A percentile compares a stretch with the other conserved stretches of the same genome.
phyloP scores from a whole-genome alignment of 352 stramenopile species.

The Pythium rishiriense region DNA sequence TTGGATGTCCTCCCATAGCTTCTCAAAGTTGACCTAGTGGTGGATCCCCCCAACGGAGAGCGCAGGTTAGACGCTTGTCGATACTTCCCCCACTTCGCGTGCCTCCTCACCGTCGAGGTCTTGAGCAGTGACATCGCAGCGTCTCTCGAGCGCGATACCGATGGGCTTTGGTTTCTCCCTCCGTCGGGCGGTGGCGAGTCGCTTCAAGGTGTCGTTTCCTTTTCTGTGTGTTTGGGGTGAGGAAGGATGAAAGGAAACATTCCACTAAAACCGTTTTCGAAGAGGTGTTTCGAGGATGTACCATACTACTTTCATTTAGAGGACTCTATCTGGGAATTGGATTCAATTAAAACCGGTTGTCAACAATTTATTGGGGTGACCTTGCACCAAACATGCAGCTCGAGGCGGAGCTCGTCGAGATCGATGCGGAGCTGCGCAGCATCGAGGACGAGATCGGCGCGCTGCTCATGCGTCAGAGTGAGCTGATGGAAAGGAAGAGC shows the following conservation, averaged over 20 bases:
- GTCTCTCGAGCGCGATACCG: neutral
- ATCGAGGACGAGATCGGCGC: slow-evolving; percentile 56
- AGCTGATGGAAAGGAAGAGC: slow-evolving; percentile 48
- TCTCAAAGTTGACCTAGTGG: slow-evolving; percentile 84
- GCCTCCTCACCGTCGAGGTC: slow-evolving; percentile 55
- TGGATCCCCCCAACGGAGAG: too few species aligned
- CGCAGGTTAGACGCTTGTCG: neutral
- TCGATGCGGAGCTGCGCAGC: slow-evolving; percentile 55
- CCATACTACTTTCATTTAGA: slow-evolving; percentile 6
- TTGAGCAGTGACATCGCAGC: slow-evolving; percentile 77
- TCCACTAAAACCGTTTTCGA: slow-evolving; percentile 24
- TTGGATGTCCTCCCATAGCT: slow-evolving; percentile 83
- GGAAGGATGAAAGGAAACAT: slow-evolving; percentile 4
- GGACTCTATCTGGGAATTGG: neutral
- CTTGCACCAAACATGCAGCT: slow-evolving; percentile 6
- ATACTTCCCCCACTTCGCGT: neutral
- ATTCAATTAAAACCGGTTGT: slow-evolving; percentile 8
- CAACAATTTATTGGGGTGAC: slow-evolving; percentile 15
- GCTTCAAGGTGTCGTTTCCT: slow-evolving; percentile 33
- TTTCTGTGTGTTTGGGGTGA: neutral
- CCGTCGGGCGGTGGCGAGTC: neutral
- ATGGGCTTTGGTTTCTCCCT: neutral
- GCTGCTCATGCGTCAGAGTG: slow-evolving; percentile 51
- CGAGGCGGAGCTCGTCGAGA: slow-evolving; percentile 41
- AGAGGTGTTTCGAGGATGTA: slow-evolving; percentile 9